Conservation (phyloP, 2,329 filamentous ascomycete genomes). For the Verticillium zaregamsianum region DNA sequence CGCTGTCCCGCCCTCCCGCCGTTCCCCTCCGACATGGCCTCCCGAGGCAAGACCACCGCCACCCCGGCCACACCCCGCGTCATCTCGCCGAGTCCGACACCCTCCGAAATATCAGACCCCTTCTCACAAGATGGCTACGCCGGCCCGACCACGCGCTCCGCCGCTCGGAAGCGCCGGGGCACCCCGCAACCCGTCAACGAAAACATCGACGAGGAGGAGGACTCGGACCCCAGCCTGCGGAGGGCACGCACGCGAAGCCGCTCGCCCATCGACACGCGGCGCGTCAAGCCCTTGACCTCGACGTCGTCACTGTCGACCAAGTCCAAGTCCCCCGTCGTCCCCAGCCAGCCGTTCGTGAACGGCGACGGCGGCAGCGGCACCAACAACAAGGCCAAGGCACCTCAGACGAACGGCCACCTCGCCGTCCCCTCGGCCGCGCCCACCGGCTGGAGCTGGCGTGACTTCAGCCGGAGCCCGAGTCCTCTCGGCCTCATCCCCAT, state of each 20-base stretch:
- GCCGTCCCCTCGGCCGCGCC: constrained; percentile 58
- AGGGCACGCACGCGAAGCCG: constrained; percentile 68
- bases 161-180: constrained; percentile 52
- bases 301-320: constrained; percentile 35
- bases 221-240: constrained; percentile 39
- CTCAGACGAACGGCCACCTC: constrained; percentile 60
- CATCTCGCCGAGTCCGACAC: constrained; percentile 82
- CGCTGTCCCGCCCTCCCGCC: constrained; percentile 54
- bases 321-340: constrained; percentile 17
- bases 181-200: constrained; percentile 60
- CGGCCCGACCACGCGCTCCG: constrained; percentile 74
- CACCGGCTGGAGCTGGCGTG: constrained; percentile 72
- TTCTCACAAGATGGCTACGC: constrained; percentile 60
- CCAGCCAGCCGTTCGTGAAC: constrained; percentile 15
- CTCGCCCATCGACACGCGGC: constrained; percentile 56
- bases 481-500: constrained; percentile 93
- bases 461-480: constrained; percentile 86
- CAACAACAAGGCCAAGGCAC: constrained; percentile 23
- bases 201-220: constrained; percentile 41
- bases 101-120: constrained; percentile 46
- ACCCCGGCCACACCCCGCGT: constrained; percentile 82
- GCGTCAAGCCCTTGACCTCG: constrained; percentile 48
- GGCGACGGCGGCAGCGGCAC: constrained; percentile 21
- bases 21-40: constrained; percentile 52
- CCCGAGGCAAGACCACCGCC: constrained; percentile 48